These are phyloP conservation scores for Thermochaetoides thermophila DNA, from an alignment of 495 filamentous ascomycete genomes.

Conservation along the genomic window DNA sequence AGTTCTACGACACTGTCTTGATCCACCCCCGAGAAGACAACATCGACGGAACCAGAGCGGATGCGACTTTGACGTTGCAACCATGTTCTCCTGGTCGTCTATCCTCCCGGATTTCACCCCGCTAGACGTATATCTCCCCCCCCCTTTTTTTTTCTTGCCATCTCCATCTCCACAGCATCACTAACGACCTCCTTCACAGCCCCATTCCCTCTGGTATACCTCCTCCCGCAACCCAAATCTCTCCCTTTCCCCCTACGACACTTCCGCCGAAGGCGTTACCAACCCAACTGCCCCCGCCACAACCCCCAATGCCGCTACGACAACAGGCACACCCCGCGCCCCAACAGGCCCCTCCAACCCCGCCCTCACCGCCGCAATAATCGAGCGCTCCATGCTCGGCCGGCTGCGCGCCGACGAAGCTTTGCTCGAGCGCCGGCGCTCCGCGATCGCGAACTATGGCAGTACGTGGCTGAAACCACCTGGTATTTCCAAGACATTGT, in stretches of 20 bases:
- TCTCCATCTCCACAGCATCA: neutral
- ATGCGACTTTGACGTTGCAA: constrained; percentile 23
- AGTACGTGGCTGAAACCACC: constrained; percentile 66
- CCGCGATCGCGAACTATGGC: constrained; percentile 60
- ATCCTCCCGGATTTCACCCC: constrained; percentile 60
- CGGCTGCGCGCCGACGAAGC: constrained; percentile 54
- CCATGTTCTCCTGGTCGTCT: constrained; percentile 49
- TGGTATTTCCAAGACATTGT: constrained; percentile 59
- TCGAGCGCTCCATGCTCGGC: constrained; percentile 39
- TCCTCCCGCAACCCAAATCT: constrained; percentile 34
- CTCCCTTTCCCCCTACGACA: constrained; percentile 16
- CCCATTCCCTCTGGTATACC: constrained; percentile 58
- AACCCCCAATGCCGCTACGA: constrained; percentile 5
- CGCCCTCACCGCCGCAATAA: constrained; percentile 9
- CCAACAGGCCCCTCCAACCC: constrained; percentile 6
- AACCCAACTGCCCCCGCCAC: constrained; percentile 7
- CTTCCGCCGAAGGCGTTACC: constrained; percentile 6
- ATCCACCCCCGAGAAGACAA: too few species aligned
- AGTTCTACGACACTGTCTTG: too few species aligned
- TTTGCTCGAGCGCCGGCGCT: constrained; percentile 49
- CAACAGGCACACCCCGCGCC: constrained; percentile 6
- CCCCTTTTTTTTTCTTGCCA: neutral
- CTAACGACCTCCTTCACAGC: constrained; percentile 26
- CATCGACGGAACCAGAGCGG: too few species aligned
- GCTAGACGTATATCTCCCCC: constrained; percentile 44